A percentile compares a stretch with the other conserved stretches of the same genome.
Evolutionary conservation across 2,329 filamentous ascomycete species (phyloP).

Genomic region (Pyricularia sp.): DNA sequence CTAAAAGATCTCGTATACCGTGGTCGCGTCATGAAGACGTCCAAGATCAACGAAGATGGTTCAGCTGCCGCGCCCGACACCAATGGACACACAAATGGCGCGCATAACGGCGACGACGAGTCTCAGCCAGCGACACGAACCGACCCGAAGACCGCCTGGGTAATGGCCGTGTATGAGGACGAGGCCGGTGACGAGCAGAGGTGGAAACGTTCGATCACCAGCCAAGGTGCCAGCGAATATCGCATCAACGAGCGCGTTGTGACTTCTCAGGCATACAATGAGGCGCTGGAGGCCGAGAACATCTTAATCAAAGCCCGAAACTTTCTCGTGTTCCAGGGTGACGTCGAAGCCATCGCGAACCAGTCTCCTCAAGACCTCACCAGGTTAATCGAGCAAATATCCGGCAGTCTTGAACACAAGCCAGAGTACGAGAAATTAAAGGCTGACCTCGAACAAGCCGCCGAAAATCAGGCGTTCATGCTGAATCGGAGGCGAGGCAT

Average conservation of each 20-base stretch:
- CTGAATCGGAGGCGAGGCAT: constrained; percentile 83
- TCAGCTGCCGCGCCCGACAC: constrained; percentile 47
- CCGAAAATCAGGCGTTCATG: constrained; percentile 79
- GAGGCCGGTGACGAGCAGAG: constrained; percentile 88
- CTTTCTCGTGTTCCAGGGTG: constrained; percentile 95
- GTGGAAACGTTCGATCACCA: constrained; percentile 93
- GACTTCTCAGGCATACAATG: constrained; percentile 84
- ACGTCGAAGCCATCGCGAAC: constrained; percentile 91
- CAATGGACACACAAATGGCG: constrained; percentile 49
- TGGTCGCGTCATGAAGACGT: constrained; percentile 81
- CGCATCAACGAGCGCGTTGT: constrained; percentile 90
- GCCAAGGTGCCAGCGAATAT: constrained; percentile 80
- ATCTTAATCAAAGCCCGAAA: constrained; percentile 97
- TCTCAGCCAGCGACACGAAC: constrained; percentile 51
- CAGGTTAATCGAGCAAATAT: constrained; percentile 91
- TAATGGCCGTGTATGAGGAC: constrained; percentile 98
- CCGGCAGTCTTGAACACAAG: constrained; percentile 89
- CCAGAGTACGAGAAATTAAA: constrained; percentile 88
- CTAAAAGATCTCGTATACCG: constrained; percentile 93
- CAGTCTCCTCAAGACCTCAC: constrained; percentile 92
- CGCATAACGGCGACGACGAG: constrained; percentile 46
- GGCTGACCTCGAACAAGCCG: constrained; percentile 69
- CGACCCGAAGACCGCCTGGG: constrained; percentile 92
- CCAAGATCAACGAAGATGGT: constrained; percentile 83
- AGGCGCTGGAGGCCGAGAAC: constrained; percentile 81